These are phyloP conservation scores for Grosmannia serpens DNA, from an alignment of 2,329 filamentous ascomycete species.

Conservation along the genomic window DNA sequence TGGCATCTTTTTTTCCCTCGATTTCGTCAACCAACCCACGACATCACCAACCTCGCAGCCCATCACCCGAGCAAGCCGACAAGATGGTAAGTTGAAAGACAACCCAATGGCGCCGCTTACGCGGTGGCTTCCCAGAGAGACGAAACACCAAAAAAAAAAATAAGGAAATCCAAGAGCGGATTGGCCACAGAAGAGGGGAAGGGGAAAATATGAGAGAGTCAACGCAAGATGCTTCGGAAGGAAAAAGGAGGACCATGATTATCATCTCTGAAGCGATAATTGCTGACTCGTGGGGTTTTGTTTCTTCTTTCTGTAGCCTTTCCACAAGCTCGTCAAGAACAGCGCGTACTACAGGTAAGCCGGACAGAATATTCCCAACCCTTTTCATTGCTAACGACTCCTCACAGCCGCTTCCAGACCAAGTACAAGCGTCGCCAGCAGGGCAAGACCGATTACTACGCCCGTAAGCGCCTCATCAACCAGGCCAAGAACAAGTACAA, in stretches of 20 bases:
- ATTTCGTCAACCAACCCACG: slow-evolving; percentile 20
- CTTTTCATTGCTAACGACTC: not conserved
- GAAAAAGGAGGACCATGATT: slow-evolving; percentile 30
- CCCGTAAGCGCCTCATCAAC: slow-evolving; percentile 97
- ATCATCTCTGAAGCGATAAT: slow-evolving; percentile 88
- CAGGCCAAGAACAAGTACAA: slow-evolving; percentile 99
- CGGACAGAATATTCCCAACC: too few relatives aligned
- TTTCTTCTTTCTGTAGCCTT: slow-evolving; percentile 50
- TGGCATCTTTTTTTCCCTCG: slow-evolving; percentile 14
- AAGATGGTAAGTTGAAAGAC: slow-evolving; percentile 55
- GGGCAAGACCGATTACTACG: slow-evolving; percentile 99
- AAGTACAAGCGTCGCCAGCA: slow-evolving; percentile 97
- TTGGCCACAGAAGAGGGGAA: slow-evolving; percentile 9
- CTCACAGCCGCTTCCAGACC: slow-evolving; percentile 83
- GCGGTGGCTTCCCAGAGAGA: not conserved
- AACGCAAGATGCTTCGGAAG: slow-evolving; percentile 97
- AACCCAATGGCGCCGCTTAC: slow-evolving; percentile 16
- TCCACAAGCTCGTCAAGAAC: slow-evolving; percentile 95
- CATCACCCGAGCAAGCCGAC: slow-evolving; percentile 41
- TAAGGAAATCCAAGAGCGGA: not conserved
- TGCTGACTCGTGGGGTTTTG: slow-evolving; percentile 77
- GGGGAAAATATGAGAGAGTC: slow-evolving; percentile 44
- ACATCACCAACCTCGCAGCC: slow-evolving; percentile 18
- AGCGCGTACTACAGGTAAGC: slow-evolving; percentile 96
- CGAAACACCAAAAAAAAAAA: not conserved